Conservation (phyloP, 2,329 filamentous ascomycete genomes). For the Paracamarosporium sp. region DNA sequence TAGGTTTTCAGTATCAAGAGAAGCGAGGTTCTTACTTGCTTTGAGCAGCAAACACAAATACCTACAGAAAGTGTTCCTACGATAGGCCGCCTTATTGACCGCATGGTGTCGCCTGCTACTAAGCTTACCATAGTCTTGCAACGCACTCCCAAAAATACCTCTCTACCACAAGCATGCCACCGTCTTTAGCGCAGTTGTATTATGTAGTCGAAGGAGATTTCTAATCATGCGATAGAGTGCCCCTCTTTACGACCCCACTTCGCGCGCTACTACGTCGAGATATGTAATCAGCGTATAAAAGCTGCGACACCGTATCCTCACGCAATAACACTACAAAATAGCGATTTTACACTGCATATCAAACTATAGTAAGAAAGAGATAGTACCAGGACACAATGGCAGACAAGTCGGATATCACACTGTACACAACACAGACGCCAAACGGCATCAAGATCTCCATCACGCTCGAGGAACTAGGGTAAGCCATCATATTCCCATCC, state of each 20-base stretch:
- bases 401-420: conserved; percentile 68
- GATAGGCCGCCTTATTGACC: too few species aligned
- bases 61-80: not conserved
- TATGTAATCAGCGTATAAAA: not conserved
- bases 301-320: not conserved
- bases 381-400: conserved; percentile 18
- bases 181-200: not conserved
- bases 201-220: not conserved
- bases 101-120: too few species aligned
- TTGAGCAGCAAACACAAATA: too few species aligned
- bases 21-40: too few species aligned
- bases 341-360: not conserved
- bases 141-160: not conserved
- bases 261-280: not conserved
- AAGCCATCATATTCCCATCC: conserved; percentile 11
- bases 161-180: not conserved
- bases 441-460: conserved; percentile 93
- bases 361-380: too few species aligned
- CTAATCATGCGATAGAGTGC: not conserved
- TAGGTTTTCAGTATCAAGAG: too few species aligned
- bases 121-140: too few species aligned
- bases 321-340: not conserved
- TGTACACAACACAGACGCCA: conserved; percentile 84
- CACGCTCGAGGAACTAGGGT: conserved; percentile 80
- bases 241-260: conserved; percentile 5